phyloP scores from a whole-genome alignment of 2,329 filamentous ascomycete genomes.

The Leptographium galeiforme region DNA sequence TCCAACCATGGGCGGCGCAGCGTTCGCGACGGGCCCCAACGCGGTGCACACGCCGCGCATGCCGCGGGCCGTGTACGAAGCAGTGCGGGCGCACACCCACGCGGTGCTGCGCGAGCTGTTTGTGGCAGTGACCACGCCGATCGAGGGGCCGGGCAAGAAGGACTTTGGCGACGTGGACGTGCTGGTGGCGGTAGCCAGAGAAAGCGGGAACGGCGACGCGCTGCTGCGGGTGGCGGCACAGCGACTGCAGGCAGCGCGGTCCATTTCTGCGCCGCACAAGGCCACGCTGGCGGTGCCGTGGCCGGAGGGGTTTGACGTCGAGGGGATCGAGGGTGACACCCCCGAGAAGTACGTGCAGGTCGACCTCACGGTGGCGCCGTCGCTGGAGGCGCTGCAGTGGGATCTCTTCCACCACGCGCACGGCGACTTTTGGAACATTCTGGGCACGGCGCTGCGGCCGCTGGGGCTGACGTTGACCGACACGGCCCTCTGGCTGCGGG shows the following conservation, averaged over 20 bases:
- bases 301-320: constrained; percentile 19
- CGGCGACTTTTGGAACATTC: constrained; percentile 54
- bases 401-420: constrained; percentile 55
- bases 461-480: constrained; percentile 56
- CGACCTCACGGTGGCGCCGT: constrained; percentile 46
- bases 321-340: background rate
- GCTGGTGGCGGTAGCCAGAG: constrained; percentile 26
- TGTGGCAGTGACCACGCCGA: constrained; percentile 40
- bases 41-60: constrained; percentile 53
- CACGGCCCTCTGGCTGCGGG: constrained; percentile 47
- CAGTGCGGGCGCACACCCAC: constrained; percentile 32
- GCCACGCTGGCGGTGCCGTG: constrained; percentile 43
- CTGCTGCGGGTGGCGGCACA: background rate
- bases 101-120: constrained; percentile 37
- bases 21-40: constrained; percentile 34
- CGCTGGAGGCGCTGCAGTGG: constrained; percentile 39
- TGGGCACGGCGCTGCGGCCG: constrained; percentile 52
- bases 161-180: constrained; percentile 65
- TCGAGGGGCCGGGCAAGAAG: constrained; percentile 55
- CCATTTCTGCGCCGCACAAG: constrained; percentile 17
- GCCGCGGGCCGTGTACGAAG: constrained; percentile 40
- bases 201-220: background rate
- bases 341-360: constrained; percentile 43
- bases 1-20: constrained; percentile 49
- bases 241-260: constrained; percentile 30